Evolutionary conservation across 768 basidiomycete species (phyloP), one percentile per base, ranked within the genome.

Genomic region (Hypholoma sublateritium): DNA sequence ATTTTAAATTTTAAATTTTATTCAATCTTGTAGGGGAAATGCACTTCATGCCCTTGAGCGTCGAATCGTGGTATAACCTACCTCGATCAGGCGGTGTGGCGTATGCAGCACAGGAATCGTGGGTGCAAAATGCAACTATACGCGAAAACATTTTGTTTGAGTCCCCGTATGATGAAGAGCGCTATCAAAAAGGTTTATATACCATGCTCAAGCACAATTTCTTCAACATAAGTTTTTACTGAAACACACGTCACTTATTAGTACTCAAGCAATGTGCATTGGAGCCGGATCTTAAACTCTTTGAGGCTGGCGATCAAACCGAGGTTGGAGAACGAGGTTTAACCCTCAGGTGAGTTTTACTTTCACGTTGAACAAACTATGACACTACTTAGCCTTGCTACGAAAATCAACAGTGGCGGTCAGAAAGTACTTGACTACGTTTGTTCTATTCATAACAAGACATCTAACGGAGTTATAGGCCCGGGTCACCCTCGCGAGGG

Each of bases 71-170:
- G 78, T 87, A 78, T 69, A 82, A 81, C 57, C 77, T 92, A 4
- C 90, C 91, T 37, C 75, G 88, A 6, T 69, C 69, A 5, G 76
- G 76, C 2, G 88, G 89, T 12, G 79, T 93, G 19, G 84, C 89
- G 6, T 92, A 90, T 68, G 87, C 88, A 5, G 86, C 86, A 2
- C 91, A 94, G 67, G 89, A 91, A 65, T 83, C 87, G 2, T 94
- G 89, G 89, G 84, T 91, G 11, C 80, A 87, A 68, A 91, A 88
- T 61, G 87, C 86, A 55, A 89, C 88, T 0, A 87, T 90, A 51
- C 77, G 73, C 75, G 87, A 92, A 37, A 95, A 94, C 64, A 87
- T 95, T 55, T 72, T 88, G 46, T 94, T 95, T 58, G 89, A 90
- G 28, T 72, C 83, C 11, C 79, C 85, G 1, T 90, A 84, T 59